Evolutionary conservation across 2,329 filamentous ascomycete genomes (phyloP).

Genomic region (Lomentospora prolificans): DNA sequence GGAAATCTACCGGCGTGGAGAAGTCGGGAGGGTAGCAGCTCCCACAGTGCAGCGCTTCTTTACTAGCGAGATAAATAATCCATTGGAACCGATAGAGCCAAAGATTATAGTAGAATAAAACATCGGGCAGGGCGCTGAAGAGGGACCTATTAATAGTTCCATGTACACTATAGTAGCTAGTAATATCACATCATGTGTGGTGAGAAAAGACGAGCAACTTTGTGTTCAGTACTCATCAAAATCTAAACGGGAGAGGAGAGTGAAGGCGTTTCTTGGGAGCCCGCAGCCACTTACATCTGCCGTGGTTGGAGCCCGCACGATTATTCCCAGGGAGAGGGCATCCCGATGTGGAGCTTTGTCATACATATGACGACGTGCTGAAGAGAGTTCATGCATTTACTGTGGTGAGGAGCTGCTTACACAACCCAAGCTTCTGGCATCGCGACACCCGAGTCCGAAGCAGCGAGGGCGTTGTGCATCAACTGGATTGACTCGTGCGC

Average conservation of each 20-base stretch:
- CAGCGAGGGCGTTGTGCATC: neutral
- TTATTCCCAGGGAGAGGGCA: no score
- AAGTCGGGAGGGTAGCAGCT: conserved; percentile 4
- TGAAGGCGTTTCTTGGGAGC: no score
- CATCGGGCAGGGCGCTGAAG: neutral
- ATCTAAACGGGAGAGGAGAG: no score
- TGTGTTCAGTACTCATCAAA: no score
- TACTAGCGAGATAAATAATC: neutral
- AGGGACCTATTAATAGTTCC: neutral
- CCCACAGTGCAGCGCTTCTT: neutral
- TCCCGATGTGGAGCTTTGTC: no score
- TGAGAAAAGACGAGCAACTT: neutral
- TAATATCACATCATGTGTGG: neutral
- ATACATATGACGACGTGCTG: no score
- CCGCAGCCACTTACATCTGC: no score
- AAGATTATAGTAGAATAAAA: neutral
- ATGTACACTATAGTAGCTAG: neutral
- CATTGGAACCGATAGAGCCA: neutral
- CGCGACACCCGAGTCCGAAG: neutral
- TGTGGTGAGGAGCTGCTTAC: neutral
- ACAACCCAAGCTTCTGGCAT: neutral
- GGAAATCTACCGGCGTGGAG: conserved; percentile 7
- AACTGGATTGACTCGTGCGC: neutral
- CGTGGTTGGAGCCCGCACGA: no score
- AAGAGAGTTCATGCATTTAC: neutral